These are phyloP conservation scores for Lumnitzera littorea DNA, from an alignment of 345 rosid genomes.

Conservation along the genomic window DNA sequence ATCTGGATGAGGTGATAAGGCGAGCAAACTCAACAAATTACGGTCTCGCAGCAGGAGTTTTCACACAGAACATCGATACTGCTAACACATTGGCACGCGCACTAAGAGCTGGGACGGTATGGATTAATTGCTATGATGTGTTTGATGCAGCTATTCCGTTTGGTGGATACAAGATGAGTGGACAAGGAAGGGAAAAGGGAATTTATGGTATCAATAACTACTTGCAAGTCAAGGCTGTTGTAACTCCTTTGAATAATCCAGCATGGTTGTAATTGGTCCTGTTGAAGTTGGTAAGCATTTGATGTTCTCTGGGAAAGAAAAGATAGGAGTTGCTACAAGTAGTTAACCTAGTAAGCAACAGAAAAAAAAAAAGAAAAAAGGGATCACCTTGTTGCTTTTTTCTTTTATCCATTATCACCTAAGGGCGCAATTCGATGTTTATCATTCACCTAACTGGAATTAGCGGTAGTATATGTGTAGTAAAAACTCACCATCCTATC, in stretches of 20 bases:
- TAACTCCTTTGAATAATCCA: constrained; percentile 69
- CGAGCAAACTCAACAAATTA: constrained; percentile 52
- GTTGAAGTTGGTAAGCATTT: neutral
- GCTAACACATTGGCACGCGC: constrained; percentile 66
- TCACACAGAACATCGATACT: constrained; percentile 64
- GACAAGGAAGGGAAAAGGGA: constrained; percentile 84
- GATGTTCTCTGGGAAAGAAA: too few relatives aligned
- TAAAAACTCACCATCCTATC: too few relatives aligned
- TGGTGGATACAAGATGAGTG: constrained; percentile 96
- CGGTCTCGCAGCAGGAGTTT: constrained; percentile 86
- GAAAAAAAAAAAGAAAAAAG: too few relatives aligned
- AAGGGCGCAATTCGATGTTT: too few relatives aligned
- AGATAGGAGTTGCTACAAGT: too few relatives aligned
- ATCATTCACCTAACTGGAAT: too few relatives aligned
- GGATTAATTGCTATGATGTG: constrained; percentile 75
- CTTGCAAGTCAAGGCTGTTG: constrained; percentile 93
- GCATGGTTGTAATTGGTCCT: constrained; percentile 59
- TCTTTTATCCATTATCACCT: too few relatives aligned
- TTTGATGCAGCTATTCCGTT: constrained; percentile 85
- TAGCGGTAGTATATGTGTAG: too few relatives aligned
- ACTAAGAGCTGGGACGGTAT: constrained; percentile 58
- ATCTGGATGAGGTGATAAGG: constrained; percentile 57
- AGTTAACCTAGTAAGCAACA: too few relatives aligned
- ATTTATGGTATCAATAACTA: constrained; percentile 63
- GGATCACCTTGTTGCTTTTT: too few relatives aligned